Percentiles rank a stretch among this genome's conserved stretches.
Conservation (phyloP, 768 basidiomycete species). For the Amanita phalloides region DNA sequence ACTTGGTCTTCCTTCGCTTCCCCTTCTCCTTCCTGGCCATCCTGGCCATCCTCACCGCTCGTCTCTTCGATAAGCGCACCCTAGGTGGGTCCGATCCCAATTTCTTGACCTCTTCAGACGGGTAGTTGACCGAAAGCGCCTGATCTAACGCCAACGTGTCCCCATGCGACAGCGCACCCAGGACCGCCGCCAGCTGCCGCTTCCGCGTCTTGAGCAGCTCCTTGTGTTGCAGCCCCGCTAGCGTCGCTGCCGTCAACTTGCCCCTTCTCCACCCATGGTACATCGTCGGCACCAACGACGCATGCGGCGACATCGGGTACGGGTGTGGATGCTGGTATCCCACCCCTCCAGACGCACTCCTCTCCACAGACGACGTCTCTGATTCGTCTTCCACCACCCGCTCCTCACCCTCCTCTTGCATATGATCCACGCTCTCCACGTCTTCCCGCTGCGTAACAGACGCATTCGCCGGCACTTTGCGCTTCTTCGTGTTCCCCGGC, state of each 20-base stretch:
- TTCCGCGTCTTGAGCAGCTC: slow-evolving; percentile 60
- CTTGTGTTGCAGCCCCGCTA: slow-evolving; percentile 67
- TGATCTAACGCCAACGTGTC: slow-evolving; percentile 71
- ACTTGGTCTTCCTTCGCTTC: slow-evolving; percentile 8
- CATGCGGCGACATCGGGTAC: neutral
- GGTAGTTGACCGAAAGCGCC: slow-evolving; percentile 49
- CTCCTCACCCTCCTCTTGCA: slow-evolving; percentile 16
- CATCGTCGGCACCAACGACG: slow-evolving; percentile 9
- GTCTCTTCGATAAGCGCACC: slow-evolving; percentile 47
- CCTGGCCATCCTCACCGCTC: slow-evolving; percentile 34
- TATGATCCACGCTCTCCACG: slow-evolving; percentile 22
- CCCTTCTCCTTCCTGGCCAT: slow-evolving; percentile 18
- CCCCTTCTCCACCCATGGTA: slow-evolving; percentile 20
- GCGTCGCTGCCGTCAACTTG: slow-evolving; percentile 47
- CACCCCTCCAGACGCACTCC: neutral
- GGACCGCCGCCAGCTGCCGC: slow-evolving; percentile 58
- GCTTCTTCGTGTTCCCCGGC: slow-evolving; percentile 80
- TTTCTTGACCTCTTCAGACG: slow-evolving; percentile 12
- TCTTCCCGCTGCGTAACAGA: slow-evolving; percentile 36
- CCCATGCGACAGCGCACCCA: slow-evolving; percentile 55
- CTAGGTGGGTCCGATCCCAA: slow-evolving; percentile 15
- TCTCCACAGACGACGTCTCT: slow-evolving; percentile 7
- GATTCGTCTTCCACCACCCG: slow-evolving; percentile 12
- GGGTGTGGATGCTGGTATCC: slow-evolving; percentile 1
- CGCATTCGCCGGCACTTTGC: slow-evolving; percentile 71